Evolutionary conservation across 2,329 filamentous ascomycete genomes (phyloP).

Genomic region (Aspergillus calidoustus): DNA sequence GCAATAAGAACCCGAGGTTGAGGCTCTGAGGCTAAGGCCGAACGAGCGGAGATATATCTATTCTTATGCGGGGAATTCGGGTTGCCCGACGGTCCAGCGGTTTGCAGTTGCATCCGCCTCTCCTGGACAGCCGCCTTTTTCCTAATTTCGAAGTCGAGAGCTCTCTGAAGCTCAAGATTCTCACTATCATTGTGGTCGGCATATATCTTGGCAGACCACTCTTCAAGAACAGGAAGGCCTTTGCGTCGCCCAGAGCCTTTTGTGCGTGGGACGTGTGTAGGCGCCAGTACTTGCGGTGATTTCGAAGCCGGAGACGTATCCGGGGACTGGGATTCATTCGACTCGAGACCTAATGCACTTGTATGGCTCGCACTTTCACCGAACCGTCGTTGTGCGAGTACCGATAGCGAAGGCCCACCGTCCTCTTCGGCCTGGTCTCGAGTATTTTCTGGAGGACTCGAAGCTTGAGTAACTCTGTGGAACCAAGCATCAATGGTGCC

Average conservation of each 20-base stretch:
- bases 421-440: background rate
- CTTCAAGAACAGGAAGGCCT: constrained; percentile 29
- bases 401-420: constrained; percentile 13
- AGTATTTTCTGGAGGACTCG: background rate
- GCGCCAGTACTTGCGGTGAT: background rate
- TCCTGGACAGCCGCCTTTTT: constrained; percentile 41
- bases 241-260: constrained; percentile 16
- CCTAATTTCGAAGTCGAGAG: constrained; percentile 45
- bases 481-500: constrained; percentile 41
- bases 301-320: background rate
- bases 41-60: constrained; percentile 37
- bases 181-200: constrained; percentile 17
- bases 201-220: constrained; percentile 31
- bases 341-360: background rate
- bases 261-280: background rate
- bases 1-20: background rate
- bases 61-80: constrained; percentile 35
- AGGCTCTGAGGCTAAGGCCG: constrained; percentile 24
- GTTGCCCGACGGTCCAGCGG: background rate
- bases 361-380: background rate
- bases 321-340: background rate
- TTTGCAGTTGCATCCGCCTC: constrained; percentile 28
- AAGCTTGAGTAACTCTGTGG: constrained; percentile 21
- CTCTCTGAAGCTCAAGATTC: constrained; percentile 31
- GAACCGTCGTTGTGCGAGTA: constrained; percentile 24